These are phyloP conservation scores for Silene noctiflora DNA, from an alignment of 179 eudicot species.

Conservation along the genomic window DNA sequence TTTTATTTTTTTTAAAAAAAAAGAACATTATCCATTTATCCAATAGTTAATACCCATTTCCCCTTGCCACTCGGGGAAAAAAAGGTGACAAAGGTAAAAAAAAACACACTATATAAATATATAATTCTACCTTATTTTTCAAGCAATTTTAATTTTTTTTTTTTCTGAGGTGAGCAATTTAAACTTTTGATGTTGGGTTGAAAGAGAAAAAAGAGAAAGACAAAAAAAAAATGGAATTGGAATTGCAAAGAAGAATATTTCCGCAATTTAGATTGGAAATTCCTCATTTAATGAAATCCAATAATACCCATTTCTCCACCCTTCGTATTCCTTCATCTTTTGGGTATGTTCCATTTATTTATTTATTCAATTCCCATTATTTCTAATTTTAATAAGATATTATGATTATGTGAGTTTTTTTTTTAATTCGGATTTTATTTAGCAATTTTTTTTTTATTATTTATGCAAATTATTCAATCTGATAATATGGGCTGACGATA, in stretches of 20 bases:
- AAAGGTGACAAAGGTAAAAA: no score
- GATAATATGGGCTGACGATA: background rate
- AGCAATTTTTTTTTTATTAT: no score
- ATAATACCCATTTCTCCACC: slow-evolving; percentile 8
- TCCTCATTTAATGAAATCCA: slow-evolving; percentile 17
- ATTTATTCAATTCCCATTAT: background rate
- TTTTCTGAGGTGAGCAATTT: no score
- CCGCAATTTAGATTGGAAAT: slow-evolving; percentile 26
- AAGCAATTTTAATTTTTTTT: background rate
- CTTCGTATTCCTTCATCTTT: slow-evolving; percentile 27
- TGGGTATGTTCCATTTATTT: slow-evolving; percentile 16
- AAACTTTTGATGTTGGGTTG: background rate
- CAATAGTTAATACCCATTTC: no score
- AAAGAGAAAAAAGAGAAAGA: background rate
- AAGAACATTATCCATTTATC: no score
- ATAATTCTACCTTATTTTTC: background rate
- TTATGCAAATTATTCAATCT: background rate
- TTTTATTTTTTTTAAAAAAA: no score
- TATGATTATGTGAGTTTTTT: background rate
- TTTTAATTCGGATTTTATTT: background rate
- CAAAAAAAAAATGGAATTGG: slow-evolving; percentile 23
- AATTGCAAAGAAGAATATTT: slow-evolving; percentile 22
- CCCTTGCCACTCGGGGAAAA: no score
- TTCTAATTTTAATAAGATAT: background rate
- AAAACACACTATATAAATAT: no score